Percentiles rank a stretch among this genome's conserved stretches.
These are phyloP conservation scores for Drechslera avenae DNA, from an alignment of 2,329 filamentous ascomycete genomes.

Conservation along the genomic window DNA sequence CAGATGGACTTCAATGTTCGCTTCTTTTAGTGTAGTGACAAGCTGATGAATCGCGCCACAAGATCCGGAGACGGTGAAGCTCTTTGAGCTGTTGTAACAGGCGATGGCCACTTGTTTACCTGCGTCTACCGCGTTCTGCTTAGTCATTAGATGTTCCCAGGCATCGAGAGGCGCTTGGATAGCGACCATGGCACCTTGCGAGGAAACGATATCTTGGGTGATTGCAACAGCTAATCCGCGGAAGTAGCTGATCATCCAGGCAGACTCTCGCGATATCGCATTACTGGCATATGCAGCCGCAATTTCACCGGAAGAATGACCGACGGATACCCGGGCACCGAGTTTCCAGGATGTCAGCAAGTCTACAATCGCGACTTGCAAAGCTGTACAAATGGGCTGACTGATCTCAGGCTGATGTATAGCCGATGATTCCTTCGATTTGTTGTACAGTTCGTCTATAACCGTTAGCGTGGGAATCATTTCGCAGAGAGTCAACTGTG, in stretches of 20 bases:
- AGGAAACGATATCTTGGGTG: constrained; percentile 48
- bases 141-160: constrained; percentile 9
- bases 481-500: background rate
- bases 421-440: constrained; percentile 4
- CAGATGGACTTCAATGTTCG: constrained; percentile 46
- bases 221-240: constrained; percentile 18
- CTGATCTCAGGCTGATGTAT: constrained; percentile 21
- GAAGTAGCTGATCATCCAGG: constrained; percentile 22
- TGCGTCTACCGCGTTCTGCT: constrained; percentile 1
- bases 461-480: background rate
- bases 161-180: constrained; percentile 20
- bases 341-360: constrained; percentile 23
- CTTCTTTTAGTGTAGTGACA: constrained; percentile 38
- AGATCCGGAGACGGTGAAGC: constrained; percentile 16
- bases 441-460: constrained; percentile 17
- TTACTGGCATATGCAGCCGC: constrained; percentile 36
- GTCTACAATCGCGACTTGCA: constrained; percentile 30
- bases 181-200: constrained; percentile 32
- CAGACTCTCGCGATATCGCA: constrained; percentile 17
- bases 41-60: constrained; percentile 44
- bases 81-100: constrained; percentile 46
- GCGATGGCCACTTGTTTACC: constrained; percentile 19
- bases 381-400: constrained; percentile 26
- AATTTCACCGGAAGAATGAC: constrained; percentile 44
- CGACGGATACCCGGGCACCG: constrained; percentile 22